Percentiles rank a stretch among this genome's conserved stretches.
phyloP scores from a whole-genome alignment of 768 basidiomycete species.

The Boletus pseudo-olivaceus region DNA sequence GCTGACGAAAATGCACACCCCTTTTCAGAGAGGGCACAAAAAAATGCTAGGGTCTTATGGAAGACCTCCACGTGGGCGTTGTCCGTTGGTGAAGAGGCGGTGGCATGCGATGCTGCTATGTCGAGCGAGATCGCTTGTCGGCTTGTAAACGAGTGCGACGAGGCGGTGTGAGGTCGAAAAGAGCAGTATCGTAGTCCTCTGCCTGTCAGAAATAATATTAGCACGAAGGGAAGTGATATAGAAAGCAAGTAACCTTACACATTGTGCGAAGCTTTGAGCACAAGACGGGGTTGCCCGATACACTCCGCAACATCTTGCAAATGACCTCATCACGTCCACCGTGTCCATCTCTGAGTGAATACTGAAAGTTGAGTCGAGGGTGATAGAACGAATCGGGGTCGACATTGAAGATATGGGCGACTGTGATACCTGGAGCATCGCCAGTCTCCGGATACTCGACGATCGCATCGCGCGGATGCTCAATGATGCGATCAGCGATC shows the following conservation, averaged over 20 bases:
- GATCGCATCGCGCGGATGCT: background rate
- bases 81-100: background rate
- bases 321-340: background rate
- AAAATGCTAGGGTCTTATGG: background rate
- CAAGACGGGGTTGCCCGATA: background rate
- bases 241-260: no score
- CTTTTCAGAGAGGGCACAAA: background rate
- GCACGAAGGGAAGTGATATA: no score
- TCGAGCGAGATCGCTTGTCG: background rate
- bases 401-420: background rate
- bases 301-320: background rate
- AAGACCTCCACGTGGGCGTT: background rate
- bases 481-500: background rate
- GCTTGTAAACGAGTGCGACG: background rate
- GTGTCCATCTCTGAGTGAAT: slow-evolving; percentile 2
- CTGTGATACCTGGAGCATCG: background rate
- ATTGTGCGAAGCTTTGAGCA: background rate
- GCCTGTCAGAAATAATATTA: background rate
- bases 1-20: background rate
- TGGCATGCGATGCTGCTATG: fast-evolving
- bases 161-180: background rate
- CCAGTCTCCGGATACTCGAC: slow-evolving; percentile 4
- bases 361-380: background rate
- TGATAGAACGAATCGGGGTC: background rate
- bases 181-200: background rate